Evolutionary conservation across 2,329 filamentous ascomycete species (phyloP).

Genomic region (Calonectria ilicicola): DNA sequence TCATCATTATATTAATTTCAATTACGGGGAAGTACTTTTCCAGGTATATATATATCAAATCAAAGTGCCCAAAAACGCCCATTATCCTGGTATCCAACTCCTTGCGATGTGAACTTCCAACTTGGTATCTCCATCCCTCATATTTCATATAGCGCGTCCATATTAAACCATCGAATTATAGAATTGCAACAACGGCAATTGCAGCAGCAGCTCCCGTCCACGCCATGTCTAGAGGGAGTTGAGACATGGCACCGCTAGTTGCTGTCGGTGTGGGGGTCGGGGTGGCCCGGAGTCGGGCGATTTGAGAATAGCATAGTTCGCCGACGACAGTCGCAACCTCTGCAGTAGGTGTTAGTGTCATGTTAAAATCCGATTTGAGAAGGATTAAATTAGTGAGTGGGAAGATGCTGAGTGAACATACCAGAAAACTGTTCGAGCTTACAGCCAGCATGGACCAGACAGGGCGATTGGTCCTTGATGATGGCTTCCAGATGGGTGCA

Average conservation of each 20-base stretch:
- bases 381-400: not conserved
- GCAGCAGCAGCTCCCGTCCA: conserved; percentile 19
- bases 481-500: conserved; percentile 52
- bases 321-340: conserved; percentile 17
- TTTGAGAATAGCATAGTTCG: conserved; percentile 18
- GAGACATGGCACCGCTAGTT: conserved; percentile 11
- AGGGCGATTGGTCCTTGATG: conserved; percentile 48
- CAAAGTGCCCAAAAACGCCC: not conserved
- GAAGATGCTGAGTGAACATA: conserved; percentile 37
- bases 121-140: not conserved
- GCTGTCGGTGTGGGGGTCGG: conserved; percentile 9
- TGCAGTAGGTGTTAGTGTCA: not conserved
- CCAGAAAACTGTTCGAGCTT: conserved; percentile 49
- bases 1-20: conserved; percentile 2
- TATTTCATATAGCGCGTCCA: not conserved
- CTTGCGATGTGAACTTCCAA: conserved; percentile 4
- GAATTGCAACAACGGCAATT: conserved; percentile 16
- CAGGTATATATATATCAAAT: not conserved
- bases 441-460: conserved; percentile 51
- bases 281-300: conserved; percentile 8
- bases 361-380: not conserved
- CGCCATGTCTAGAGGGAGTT: conserved; percentile 4
- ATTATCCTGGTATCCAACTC: conserved; percentile 11
- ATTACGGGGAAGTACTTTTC: not conserved
- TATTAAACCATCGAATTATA: not conserved